Evolutionary conservation across 345 rosid species (phyloP).

Genomic region (Salix brachista): DNA sequence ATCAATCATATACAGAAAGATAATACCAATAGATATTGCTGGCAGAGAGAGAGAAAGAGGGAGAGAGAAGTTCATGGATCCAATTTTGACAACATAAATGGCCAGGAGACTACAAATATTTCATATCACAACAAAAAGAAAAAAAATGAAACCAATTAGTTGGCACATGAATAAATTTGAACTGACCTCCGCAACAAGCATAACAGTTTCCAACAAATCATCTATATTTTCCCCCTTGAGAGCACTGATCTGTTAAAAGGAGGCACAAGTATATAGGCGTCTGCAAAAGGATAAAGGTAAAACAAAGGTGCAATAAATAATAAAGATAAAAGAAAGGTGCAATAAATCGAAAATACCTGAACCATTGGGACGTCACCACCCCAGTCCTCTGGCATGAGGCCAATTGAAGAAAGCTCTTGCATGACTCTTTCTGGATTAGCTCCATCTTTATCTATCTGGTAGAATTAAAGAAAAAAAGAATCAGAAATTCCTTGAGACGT

Average conservation of each 20-base stretch:
- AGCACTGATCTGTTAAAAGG: conserved; percentile 80
- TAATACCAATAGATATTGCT: background rate
- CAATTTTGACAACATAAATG: background rate
- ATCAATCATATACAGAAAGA: background rate
- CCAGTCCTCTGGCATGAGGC: conserved; percentile 99
- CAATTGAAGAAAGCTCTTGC: conserved; percentile 96
- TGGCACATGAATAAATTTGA: background rate
- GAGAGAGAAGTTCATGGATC: background rate
- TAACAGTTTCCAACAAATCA: conserved; percentile 85
- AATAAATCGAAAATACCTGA: conserved; percentile 51
- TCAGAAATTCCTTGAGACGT: conserved; percentile 8
- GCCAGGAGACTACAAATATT: background rate
- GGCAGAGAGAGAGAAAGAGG: background rate
- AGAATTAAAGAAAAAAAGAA: conserved; percentile 15
- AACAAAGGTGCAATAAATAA: conserved; percentile 19
- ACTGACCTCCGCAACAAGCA: conserved; percentile 99
- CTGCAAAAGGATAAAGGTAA: conserved; percentile 14
- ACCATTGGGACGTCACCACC: conserved; percentile 97
- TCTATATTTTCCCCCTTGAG: conserved; percentile 80
- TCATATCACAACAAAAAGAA: conserved; percentile 1
- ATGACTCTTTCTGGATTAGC: conserved; percentile 93
- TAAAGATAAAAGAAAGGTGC: too few relatives aligned
- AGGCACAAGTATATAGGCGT: conserved; percentile 23
- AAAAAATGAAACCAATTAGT: conserved; percentile 5
- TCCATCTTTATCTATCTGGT: conserved; percentile 93